These are phyloP conservation scores for Neocatenulostroma microsporum DNA, from an alignment of 2,329 filamentous ascomycete species.

Conservation along the genomic window DNA sequence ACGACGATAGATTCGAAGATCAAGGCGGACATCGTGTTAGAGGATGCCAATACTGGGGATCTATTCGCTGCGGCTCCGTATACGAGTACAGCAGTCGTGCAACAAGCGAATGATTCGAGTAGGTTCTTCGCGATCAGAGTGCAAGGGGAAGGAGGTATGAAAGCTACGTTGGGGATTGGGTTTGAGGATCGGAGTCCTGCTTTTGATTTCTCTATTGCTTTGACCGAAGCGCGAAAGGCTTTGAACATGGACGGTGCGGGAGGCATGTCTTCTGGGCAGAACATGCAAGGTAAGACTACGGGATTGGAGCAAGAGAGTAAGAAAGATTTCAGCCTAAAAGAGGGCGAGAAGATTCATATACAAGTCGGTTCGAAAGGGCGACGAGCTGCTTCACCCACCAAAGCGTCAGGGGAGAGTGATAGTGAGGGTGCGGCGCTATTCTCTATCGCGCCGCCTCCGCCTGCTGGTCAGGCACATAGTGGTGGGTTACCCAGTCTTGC, in stretches of 20 bases:
- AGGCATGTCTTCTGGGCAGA: constrained; percentile 43
- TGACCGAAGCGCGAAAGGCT: constrained; percentile 69
- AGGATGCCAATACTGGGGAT: constrained; percentile 63
- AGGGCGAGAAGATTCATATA: constrained; percentile 81
- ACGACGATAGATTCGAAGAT: constrained; percentile 22
- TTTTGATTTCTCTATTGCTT: constrained; percentile 73
- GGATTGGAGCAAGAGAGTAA: constrained; percentile 46
- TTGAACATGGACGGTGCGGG: constrained; percentile 50
- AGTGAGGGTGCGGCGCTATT: constrained; percentile 50
- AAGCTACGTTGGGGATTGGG: constrained; percentile 73
- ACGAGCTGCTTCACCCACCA: constrained; percentile 22
- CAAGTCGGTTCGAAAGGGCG: constrained; percentile 57
- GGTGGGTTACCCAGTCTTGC: constrained; percentile 56
- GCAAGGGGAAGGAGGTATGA: constrained; percentile 64
- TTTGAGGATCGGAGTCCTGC: constrained; percentile 82
- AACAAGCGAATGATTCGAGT: constrained; percentile 69
- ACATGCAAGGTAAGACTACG: constrained; percentile 19
- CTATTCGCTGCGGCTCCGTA: constrained; percentile 83
- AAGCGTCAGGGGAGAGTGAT: constrained; percentile 32
- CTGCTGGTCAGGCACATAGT: constrained; percentile 33
- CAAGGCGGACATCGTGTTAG: constrained; percentile 60
- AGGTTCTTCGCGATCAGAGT: constrained; percentile 81
- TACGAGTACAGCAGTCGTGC: constrained; percentile 56
- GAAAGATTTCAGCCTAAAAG: constrained; percentile 77
- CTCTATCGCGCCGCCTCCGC: constrained; percentile 67